A percentile compares a stretch with the other conserved stretches of the same genome.
phyloP scores from a whole-genome alignment of 108 stramenopile species.

The Skeletonema menzelii region DNA sequence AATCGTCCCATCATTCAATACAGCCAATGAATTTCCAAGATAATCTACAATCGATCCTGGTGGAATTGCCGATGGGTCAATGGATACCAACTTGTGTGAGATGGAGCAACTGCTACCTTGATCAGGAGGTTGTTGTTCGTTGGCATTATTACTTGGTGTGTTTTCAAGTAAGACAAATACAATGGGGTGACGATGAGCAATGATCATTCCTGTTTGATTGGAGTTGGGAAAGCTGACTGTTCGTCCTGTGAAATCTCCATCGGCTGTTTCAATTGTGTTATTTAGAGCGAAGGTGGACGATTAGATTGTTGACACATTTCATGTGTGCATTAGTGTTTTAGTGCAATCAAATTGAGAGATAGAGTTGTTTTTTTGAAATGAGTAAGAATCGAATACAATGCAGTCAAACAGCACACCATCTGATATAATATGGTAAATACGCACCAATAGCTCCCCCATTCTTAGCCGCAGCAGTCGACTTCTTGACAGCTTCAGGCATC shows the following conservation, averaged over 20 bases:
- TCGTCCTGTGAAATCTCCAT: slow-evolving; percentile 74
- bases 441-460: slow-evolving; percentile 26
- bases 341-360: too few species aligned
- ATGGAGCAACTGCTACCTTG: slow-evolving; percentile 31
- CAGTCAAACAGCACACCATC: background rate
- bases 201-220: slow-evolving; percentile 54
- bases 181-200: slow-evolving; percentile 81
- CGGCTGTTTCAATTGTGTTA: slow-evolving; percentile 27
- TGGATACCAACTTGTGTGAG: slow-evolving; percentile 21
- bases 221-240: slow-evolving; percentile 51
- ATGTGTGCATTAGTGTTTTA: background rate
- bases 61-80: slow-evolving; percentile 40
- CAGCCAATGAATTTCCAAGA: slow-evolving; percentile 32
- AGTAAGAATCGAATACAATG: background rate
- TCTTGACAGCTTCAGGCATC: background rate
- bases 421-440: background rate
- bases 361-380: background rate
- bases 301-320: background rate
- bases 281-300: background rate
- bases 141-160: slow-evolving; percentile 10
- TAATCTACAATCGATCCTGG: slow-evolving; percentile 55
- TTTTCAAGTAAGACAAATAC: slow-evolving; percentile 65
- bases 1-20: slow-evolving; percentile 23
- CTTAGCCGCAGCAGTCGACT: background rate
- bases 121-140: slow-evolving; percentile 4